Base-by-base conservation (phyloP, 352 stramenopile genomes). In the Pythium myriotylum region DNA sequence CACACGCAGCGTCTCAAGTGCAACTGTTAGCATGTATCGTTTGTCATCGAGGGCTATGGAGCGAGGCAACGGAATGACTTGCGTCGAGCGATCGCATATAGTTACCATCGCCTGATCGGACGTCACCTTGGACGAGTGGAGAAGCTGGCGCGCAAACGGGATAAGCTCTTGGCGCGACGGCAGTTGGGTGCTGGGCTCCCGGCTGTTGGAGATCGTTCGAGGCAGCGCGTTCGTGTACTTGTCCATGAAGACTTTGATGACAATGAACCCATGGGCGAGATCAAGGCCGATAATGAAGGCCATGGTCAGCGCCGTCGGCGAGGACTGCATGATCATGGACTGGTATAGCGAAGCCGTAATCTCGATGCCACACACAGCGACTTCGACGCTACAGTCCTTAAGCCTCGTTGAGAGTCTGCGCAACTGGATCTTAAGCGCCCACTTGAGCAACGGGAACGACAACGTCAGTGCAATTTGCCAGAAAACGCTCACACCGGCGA, bases 251-350 rank as follows among this genome's bases (percentile, higher is more conserved):
- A 64, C 19, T 17, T 58, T 62, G 48, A 70, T 27, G 20, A 33
- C 2, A 10, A 54, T 17, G 6, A 53, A 17, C 0, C 47, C 62
- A 9, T 48, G 47, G 6, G 63, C 1, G 13, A 68, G 32, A n/a
- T 65, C 62, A 24, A 70, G 20, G 8, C 54, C 49, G 16, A 70
- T 65, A 22, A 65, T 65, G 4, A 54, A 19, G 4, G n/a, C 62
- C 48, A 65, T 65, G 32, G 62, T 42, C 12, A 50, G 1, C 2
- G 50, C 33, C 23, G 54, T 51, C 7, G 54, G 54, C 1, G 62
- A 52, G 17, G 47, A 56, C 35, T 60, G 62, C 62, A 69, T 65
- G 47, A 69, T 60, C 39, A 60, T 64, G 10, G 47, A 48, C 33
- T 68, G 61, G 29, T 63, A 68, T 19, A 68, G 5, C 19, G 61